A percentile compares a stretch with the other conserved stretches of the same genome.
Evolutionary conservation across 2,329 filamentous ascomycete species (phyloP).

Genomic region (Sclerotinia spermophila): DNA sequence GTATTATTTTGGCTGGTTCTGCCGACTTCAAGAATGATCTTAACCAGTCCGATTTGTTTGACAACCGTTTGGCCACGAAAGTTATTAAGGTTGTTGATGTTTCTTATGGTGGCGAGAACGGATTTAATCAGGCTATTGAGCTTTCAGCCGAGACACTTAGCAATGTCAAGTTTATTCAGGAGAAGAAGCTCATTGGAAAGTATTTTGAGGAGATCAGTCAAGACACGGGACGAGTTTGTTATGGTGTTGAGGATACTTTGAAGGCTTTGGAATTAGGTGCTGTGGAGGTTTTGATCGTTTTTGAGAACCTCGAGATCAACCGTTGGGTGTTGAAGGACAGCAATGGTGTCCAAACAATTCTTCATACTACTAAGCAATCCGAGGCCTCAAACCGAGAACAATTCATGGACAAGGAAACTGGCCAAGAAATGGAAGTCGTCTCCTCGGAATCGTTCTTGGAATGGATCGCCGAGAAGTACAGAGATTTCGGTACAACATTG

Average conservation of each 20-base stretch:
- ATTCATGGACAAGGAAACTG: constrained; percentile 94
- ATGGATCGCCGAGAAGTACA: constrained; percentile 98
- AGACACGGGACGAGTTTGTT: constrained; percentile 95
- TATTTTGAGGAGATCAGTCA: constrained; percentile 99
- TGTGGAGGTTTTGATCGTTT: constrained; percentile 91
- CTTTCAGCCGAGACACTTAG: constrained; percentile 90
- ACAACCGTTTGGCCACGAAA: constrained; percentile 84
- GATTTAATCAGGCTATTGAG: constrained; percentile 99
- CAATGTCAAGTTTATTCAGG: constrained; percentile 99
- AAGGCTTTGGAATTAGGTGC: constrained; percentile 96
- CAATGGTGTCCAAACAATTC: constrained; percentile 64
- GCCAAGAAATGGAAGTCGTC: constrained; percentile 94
- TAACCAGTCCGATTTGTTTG: constrained; percentile 96
- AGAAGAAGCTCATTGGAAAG: constrained; percentile 98
- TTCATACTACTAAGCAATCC: constrained; percentile 86
- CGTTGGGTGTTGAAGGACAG: constrained; percentile 86
- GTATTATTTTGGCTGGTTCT: constrained; percentile 90
- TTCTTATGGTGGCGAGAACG: constrained; percentile 97
- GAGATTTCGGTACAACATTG: constrained; percentile 90
- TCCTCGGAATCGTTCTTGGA: constrained; percentile 93
- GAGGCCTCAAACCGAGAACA: constrained; percentile 70
- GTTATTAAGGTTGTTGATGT: constrained; percentile 99
- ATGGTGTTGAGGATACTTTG: constrained; percentile 95
- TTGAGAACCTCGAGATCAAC: constrained; percentile 93
- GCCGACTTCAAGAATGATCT: constrained; percentile 99